Evolutionary conservation across 495 filamentous ascomycete species (phyloP), one percentile per base, ranked within the genome.

Genomic region (Daldinia childiae): DNA sequence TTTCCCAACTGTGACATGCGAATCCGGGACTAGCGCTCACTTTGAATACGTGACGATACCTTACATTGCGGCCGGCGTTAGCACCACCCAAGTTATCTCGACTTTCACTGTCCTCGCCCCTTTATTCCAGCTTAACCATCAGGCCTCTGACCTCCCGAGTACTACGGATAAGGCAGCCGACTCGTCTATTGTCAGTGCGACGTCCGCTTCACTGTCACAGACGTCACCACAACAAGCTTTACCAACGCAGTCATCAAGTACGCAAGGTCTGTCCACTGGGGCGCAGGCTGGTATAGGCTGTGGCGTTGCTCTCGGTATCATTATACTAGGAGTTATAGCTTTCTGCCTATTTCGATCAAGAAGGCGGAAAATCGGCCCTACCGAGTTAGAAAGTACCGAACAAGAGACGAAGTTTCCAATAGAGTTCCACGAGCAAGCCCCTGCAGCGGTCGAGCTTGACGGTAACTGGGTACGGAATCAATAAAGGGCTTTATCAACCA

Each of bases 1-100:
- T 2, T 9, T 67, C 17, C 43, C 56, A 41, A 67, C 64, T 11
- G 56, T 57, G 32, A 67, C 64, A 6, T 67, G 56, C 8, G 56
- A 67, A 32, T 52, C 56, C 9, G 56, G 64, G 9, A 55, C 34
- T 6, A 67, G 56, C 57, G 64, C 62, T 27, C 24, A 54, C 5
- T 67, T 54, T 15, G 24, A 60, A 39, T 59, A 41, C 12, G 36
- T 66, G 11, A 51, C 55, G 39, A 59, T 66, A 59, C 64, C 64
- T 4, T 66, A 36, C 14, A 43, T 36, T 19, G 55, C 29, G 6
- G 11, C 4, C 17, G 21, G 7, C 21, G 26, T 2, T 21, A n/a
- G 39, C 8, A 29, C 21, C 34, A n/a, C 19, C 15, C 24, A 21
- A 3, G 30, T 19, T 29, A 32, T 60, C 6, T 59, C 43, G 32